Percentiles rank a stretch among this genome's conserved stretches.
Conservation (phyloP, 768 basidiomycete genomes). For the Mrakia hoshinonis region DNA sequence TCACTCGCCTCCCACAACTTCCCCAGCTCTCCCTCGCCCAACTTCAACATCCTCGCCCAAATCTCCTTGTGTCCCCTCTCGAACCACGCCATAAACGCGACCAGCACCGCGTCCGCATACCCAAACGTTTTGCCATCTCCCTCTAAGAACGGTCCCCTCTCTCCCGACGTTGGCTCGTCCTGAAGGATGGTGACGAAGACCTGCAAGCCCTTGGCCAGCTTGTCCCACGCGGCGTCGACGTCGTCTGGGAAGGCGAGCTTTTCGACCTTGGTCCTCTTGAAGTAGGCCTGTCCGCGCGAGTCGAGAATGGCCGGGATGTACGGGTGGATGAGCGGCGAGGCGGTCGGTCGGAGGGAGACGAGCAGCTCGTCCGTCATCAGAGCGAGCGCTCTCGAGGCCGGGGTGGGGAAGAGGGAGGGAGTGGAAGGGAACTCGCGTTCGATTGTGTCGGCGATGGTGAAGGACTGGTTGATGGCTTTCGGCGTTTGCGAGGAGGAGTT, state of each 20-base stretch:
- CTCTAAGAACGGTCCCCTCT: not conserved
- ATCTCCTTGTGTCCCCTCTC: not conserved
- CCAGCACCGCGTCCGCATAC: constrained; percentile 11
- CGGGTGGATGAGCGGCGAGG: not conserved
- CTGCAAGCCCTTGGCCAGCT: too few relatives aligned
- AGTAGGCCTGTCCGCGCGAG: not conserved
- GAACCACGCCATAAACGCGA: not conserved
- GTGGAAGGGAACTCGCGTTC: not conserved
- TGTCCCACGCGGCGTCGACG: too few relatives aligned
- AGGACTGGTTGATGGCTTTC: not conserved
- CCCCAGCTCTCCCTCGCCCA: not conserved
- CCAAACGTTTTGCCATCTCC: not conserved
- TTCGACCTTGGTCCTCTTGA: not conserved
- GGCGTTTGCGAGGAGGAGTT: not conserved
- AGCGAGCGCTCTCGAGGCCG: not conserved
- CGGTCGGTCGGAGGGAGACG: not conserved
- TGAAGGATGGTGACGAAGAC: too few relatives aligned
- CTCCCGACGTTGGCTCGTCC: too few relatives aligned
- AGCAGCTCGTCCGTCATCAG: not conserved
- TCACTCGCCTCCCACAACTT: not conserved
- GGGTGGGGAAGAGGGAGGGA: not conserved
- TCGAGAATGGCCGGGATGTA: not conserved
- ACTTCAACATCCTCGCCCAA: not conserved
- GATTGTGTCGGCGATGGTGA: not conserved
- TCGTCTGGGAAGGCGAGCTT: not conserved